Evolutionary conservation across 805 yeast genomes (phyloP), one percentile per base, ranked within the genome.

Genomic region (Metschnikowia reukaufii): DNA sequence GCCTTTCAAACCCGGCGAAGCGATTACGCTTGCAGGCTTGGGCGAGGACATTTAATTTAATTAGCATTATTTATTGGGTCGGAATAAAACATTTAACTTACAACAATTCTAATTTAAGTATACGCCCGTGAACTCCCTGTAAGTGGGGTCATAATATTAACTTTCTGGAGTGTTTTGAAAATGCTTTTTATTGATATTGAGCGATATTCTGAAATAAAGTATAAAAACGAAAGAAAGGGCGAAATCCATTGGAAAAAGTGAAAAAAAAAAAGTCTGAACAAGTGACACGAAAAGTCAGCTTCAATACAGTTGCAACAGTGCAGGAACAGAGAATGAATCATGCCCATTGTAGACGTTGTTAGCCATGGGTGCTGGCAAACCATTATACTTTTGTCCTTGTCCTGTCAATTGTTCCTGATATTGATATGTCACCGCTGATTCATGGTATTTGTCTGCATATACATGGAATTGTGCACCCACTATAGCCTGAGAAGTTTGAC

Each of bases 1-100:
- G 13, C 97, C 99, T 3, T 94, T 94, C 78, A 90, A 90, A 68
- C 99, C 98, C 1, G 99, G 99, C 43, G 96, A 94, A 70, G 83
- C 83, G 9, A 82, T 94, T 45, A 83, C 85, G 27, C 70, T 92
- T 52, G 89, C 79, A 59, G 78, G 81, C 44, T 81, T 86, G 57
- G 86, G 85, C 34, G 96, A 86, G 65, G 96, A 88, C 64, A 74
- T 87, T 57, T 87, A 61, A 49, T 31, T n/a, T 12, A 27, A 18
- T 4, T 39, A n/a, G 41, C 38, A 35, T 30, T 44, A 44, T 40
- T 43, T 37, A 43, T 40, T 45, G 40, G 43, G 44, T 31, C 21
- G 49, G 44, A 31, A 39, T 45, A 10, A 20, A 32, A 41, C 6
- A 41, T 27, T 10, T 12, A 4, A 36, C 29, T 25, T 25, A 25